Conservation (phyloP, 352 stramenopile species). For the Phytophthora brassicae region DNA sequence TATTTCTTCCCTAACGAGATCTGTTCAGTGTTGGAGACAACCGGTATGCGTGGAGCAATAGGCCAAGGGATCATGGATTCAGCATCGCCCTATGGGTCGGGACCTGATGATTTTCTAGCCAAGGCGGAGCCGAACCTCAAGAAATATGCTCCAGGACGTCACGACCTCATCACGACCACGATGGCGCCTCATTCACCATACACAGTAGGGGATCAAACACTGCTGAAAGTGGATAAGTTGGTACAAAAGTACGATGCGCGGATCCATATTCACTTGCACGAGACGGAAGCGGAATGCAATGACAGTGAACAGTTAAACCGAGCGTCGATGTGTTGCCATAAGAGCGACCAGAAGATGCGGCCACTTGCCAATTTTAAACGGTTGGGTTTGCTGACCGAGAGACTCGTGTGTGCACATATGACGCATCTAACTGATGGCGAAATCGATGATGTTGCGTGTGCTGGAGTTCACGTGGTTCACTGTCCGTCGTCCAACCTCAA, state of each 20-base stretch:
- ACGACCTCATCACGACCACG: constrained; percentile 48
- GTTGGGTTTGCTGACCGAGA: constrained; percentile 62
- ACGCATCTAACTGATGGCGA: constrained; percentile 81
- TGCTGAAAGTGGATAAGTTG: constrained; percentile 41
- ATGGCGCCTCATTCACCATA: constrained; percentile 81
- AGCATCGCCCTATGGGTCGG: constrained; percentile 48
- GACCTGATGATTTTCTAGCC: constrained; percentile 62
- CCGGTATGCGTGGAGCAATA: constrained; percentile 67
- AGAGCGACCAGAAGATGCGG: constrained; percentile 60
- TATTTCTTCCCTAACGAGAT: constrained; percentile 76
- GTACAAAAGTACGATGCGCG: constrained; percentile 49
- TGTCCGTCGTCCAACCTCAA: constrained; percentile 89
- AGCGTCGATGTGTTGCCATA: constrained; percentile 71
- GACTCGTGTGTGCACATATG: constrained; percentile 69
- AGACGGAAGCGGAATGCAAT: constrained; percentile 73
- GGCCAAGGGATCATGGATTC: constrained; percentile 70
- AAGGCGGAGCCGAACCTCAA: constrained; percentile 58
- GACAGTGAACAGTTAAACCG: constrained; percentile 59
- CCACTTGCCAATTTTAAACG: constrained; percentile 75
- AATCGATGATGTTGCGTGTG: constrained; percentile 56
- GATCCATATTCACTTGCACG: constrained; percentile 83
- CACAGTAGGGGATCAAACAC: constrained; percentile 64
- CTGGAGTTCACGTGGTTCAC: constrained; percentile 69
- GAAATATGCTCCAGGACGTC: constrained; percentile 40
- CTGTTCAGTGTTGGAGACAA: constrained; percentile 46